phyloP scores from a whole-genome alignment of 441 rosid species.

The Erodium texanum region DNA sequence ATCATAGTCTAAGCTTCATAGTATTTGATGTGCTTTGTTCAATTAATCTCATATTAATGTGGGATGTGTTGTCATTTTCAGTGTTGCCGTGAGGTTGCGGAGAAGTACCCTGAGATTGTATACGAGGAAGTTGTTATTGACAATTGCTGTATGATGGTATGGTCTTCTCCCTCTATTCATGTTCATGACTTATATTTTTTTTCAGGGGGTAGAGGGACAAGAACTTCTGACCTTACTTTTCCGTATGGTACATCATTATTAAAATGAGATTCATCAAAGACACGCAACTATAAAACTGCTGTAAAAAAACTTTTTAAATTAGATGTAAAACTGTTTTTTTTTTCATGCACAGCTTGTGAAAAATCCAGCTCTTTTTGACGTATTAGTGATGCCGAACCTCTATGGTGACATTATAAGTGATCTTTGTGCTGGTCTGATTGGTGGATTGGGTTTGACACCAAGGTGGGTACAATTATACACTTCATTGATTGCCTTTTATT shows the following conservation, averaged over 20 bases:
- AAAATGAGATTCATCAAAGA: neutral
- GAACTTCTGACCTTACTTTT: neutral
- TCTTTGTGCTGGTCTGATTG: slow-evolving; percentile 88
- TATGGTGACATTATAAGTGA: slow-evolving; percentile 99
- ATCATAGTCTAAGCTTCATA: neutral
- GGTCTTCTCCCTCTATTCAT: slow-evolving; percentile 12
- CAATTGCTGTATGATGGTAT: slow-evolving; percentile 99
- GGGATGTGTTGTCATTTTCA: slow-evolving; percentile 25
- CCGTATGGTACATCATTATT: neutral
- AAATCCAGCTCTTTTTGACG: slow-evolving; percentile 89
- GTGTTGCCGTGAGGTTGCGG: slow-evolving; percentile 96
- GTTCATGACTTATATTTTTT: neutral
- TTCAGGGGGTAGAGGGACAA: too few species aligned
- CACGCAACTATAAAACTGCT: neutral
- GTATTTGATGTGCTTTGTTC: neutral
- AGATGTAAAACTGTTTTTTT: slow-evolving; percentile 11
- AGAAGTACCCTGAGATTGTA: slow-evolving; percentile 85
- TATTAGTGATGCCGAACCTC: slow-evolving; percentile 96
- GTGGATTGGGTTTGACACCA: slow-evolving; percentile 95
- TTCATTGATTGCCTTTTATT: slow-evolving; percentile 11
- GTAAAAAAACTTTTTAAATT: neutral
- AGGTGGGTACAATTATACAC: slow-evolving; percentile 38
- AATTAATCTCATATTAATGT: neutral
- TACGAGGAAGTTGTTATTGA: slow-evolving; percentile 98
- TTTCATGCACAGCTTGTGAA: slow-evolving; percentile 68